Percentiles rank a stretch among this genome's conserved stretches.
Evolutionary conservation across 495 filamentous ascomycete genomes (phyloP).

Genomic region (Podospora comata): DNA sequence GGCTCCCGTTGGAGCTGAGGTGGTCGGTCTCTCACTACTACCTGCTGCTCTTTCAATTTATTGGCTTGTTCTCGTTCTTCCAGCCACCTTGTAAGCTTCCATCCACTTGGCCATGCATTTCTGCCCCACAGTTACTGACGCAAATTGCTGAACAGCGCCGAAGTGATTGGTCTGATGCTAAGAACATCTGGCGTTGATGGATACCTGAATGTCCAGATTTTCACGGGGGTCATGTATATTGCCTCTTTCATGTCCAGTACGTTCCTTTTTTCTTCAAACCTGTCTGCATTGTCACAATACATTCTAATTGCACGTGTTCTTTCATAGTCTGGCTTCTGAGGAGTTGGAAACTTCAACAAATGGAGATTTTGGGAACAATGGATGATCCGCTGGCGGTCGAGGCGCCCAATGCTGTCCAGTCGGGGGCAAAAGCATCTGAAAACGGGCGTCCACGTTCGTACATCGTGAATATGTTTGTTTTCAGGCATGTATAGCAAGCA

Average conservation of each 20-base stretch:
- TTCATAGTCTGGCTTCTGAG: constrained; percentile 38
- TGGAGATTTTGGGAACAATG: constrained; percentile 29
- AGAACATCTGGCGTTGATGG: constrained; percentile 42
- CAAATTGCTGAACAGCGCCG: constrained; percentile 39
- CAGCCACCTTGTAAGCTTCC: constrained; percentile 57
- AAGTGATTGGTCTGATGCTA: constrained; percentile 71
- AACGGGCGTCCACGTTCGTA: constrained; percentile 8
- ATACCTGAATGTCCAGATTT: constrained; percentile 43
- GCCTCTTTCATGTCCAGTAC: constrained; percentile 39
- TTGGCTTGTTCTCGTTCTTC: constrained; percentile 71
- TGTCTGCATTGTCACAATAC: not conserved
- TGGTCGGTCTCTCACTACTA: constrained; percentile 68
- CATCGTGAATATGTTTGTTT: constrained; percentile 17
- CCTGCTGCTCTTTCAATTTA: constrained; percentile 69
- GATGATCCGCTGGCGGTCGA: constrained; percentile 31
- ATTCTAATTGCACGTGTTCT: not conserved
- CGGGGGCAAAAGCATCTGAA: not conserved
- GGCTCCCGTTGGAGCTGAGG: constrained; percentile 71
- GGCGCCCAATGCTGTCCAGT: constrained; percentile 13
- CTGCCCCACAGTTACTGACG: constrained; percentile 7
- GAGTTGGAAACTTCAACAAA: constrained; percentile 44
- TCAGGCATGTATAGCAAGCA: constrained; percentile 19
- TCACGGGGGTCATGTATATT: constrained; percentile 39
- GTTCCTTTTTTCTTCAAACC: constrained; percentile 8
- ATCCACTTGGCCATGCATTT: not conserved